phyloP scores from a whole-genome alignment of 805 yeast genomes.

The Ogataea ganodermae region DNA sequence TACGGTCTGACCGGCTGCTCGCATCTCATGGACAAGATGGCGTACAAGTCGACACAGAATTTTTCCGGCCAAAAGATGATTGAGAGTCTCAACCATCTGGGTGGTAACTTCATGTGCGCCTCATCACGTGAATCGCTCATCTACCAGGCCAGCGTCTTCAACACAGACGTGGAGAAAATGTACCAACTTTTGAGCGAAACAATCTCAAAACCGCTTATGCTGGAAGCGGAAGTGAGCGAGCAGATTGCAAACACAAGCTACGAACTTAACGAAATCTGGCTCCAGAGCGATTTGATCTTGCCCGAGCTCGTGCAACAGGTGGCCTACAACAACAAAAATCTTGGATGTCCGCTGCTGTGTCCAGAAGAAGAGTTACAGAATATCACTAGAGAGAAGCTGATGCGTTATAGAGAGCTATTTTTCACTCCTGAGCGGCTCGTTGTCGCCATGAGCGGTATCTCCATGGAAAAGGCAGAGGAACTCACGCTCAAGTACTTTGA shows the following conservation, averaged over 20 bases:
- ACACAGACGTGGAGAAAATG: conserved; percentile 79
- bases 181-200: conserved; percentile 76
- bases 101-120: conserved; percentile 93
- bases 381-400: conserved; percentile 54
- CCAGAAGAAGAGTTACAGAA: conserved; percentile 66
- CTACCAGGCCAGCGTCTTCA: conserved; percentile 94
- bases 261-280: conserved; percentile 80
- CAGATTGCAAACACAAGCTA: conserved; percentile 73
- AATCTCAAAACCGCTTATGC: conserved; percentile 65
- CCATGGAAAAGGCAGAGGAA: conserved; percentile 65
- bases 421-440: conserved; percentile 82
- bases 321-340: conserved; percentile 70
- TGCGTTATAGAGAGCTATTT: conserved; percentile 59
- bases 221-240: conserved; percentile 70
- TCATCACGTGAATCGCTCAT: conserved; percentile 89
- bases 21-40: conserved; percentile 82
- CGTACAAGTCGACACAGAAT: conserved; percentile 71
- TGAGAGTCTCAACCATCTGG: conserved; percentile 71
- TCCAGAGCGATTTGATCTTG: conserved; percentile 78
- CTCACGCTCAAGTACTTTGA: conserved; percentile 67
- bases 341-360: conserved; percentile 85
- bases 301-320: conserved; percentile 90
- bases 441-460: conserved; percentile 85
- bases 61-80: conserved; percentile 69
- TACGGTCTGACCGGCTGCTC: conserved; percentile 66